Conservation (phyloP, 352 stramenopile genomes). For the Globisporangium solare region DNA sequence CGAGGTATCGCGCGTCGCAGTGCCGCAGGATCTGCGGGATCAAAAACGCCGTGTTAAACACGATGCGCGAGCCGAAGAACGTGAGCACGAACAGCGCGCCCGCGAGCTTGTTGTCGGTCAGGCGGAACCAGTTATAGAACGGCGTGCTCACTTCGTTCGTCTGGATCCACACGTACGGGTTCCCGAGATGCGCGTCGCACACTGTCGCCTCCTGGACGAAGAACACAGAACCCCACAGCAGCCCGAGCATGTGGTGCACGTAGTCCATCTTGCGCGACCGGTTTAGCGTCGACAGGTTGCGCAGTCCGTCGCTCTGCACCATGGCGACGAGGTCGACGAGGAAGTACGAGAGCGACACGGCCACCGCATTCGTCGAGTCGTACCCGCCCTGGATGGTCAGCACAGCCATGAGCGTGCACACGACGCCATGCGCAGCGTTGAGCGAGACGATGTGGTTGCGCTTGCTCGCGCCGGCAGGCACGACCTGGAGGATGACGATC, state of each 20-base stretch:
- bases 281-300: constrained; percentile 28
- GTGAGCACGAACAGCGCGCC: constrained; percentile 48
- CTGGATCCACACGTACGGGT: constrained; percentile 81
- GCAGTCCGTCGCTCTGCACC: constrained; percentile 42
- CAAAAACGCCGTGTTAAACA: constrained; percentile 67
- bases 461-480: constrained; percentile 33
- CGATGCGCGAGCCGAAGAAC: constrained; percentile 69
- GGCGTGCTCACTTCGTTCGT: constrained; percentile 77
- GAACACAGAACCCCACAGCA: constrained; percentile 60
- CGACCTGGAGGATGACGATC: constrained; percentile 36
- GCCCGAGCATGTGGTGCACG: constrained; percentile 54
- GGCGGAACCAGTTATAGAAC: constrained; percentile 81
- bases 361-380: constrained; percentile 55
- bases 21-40: constrained; percentile 35
- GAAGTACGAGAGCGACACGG: constrained; percentile 63
- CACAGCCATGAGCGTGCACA: constrained; percentile 45
- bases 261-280: constrained; percentile 69
- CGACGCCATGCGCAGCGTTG: constrained; percentile 60
- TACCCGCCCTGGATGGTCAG: constrained; percentile 34
- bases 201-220: constrained; percentile 56
- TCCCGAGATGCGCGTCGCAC: constrained; percentile 45
- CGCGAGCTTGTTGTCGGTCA: constrained; percentile 51
- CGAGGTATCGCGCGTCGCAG: constrained; percentile 53
- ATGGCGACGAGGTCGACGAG: constrained; percentile 67
- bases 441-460: constrained; percentile 68